Base-by-base conservation (phyloP, 352 stramenopile species). In the Phytophthora fragariaefolia region DNA sequence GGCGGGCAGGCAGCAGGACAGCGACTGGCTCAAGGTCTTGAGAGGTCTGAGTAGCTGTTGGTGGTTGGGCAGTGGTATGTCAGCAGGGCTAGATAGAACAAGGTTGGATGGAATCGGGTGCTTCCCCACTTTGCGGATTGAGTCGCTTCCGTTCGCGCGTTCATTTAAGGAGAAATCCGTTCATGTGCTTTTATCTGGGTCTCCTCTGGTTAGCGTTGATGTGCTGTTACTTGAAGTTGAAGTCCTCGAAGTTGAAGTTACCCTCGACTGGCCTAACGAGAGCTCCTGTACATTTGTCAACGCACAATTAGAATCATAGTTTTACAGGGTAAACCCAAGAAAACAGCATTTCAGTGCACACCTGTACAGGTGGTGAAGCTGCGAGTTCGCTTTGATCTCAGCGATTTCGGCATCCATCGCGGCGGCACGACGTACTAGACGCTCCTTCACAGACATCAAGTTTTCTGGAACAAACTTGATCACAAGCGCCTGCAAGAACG, bases 331-430 rank as follows among this genome's bases (percentile, higher is more conserved):
- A 13, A 38, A 13, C 30, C 15, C 30, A 38, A 38, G 9, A 38
- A 17, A 18, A 10, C 20, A 32, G 22, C n/a, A 46, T 28, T 17
- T 50, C 26, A 15, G n/a, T 50, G n/a, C 22, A 22, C 42, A 87
- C 70, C 79, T 87, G 69, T 92, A 92, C 15, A 87, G 43, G 45
- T 88, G 89, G 71, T 90, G 80, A 22, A 88, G 79, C 28, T 89
- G 79, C 2, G 72, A 73, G 28, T 86, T 89, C 8, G 72, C 69
- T 51, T 91, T 91, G 75, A 90, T 67, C 57, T 79, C 63, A 0
- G 72, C 61, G 18, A 90, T 54, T 40, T 90, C 74, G 5, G 78
- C 70, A 34, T 79, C 67, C 72, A 89, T 83, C 58, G 77, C 71
- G 2, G 69, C 55, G 0, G 75, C 77, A 15, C 77, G 80, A 42